Evolutionary conservation across 352 stramenopile genomes (phyloP).

Genomic region (Phytophthora pini): DNA sequence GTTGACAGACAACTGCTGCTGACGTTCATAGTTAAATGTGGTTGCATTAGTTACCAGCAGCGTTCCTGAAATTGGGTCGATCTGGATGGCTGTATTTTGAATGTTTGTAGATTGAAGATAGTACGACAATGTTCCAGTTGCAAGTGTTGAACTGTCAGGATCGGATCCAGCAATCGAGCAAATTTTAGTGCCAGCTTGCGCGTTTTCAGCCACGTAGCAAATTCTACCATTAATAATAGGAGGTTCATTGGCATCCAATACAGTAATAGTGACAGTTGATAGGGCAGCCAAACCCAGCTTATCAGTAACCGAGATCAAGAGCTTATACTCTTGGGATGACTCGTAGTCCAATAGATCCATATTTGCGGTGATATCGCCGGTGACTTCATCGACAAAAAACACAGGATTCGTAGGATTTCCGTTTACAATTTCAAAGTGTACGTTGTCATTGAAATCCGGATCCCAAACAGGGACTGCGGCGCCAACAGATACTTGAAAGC

Average conservation of each 20-base stretch:
- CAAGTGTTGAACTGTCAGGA: conserved; percentile 15
- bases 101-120: conserved; percentile 4
- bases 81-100: conserved; percentile 4
- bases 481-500: conserved; percentile 13
- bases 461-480: conserved; percentile 23
- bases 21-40: conserved; percentile 24
- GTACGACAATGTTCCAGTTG: conserved; percentile 13
- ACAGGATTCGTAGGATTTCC: conserved; percentile 16
- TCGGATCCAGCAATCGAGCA: conserved; percentile 23
- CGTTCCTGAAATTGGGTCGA: conserved; percentile 22
- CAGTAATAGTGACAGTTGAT: conserved; percentile 16
- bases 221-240: conserved; percentile 14
- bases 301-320: conserved; percentile 30
- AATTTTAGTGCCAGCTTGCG: conserved; percentile 7
- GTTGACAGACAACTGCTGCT: not conserved
- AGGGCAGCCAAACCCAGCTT: conserved; percentile 4
- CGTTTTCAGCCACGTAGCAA: conserved; percentile 32
- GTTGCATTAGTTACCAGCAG: conserved; percentile 25
- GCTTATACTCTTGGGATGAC: conserved; percentile 11
- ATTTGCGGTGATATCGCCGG: conserved; percentile 21
- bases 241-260: conserved; percentile 31
- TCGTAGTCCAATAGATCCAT: conserved; percentile 36
- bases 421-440: conserved; percentile 25
- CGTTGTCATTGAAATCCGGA: conserved; percentile 18
- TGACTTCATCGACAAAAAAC: conserved; percentile 33